These are phyloP conservation scores for Talaromyces sp. DNA, from an alignment of 2,329 filamentous ascomycete species.

Conservation along the genomic window DNA sequence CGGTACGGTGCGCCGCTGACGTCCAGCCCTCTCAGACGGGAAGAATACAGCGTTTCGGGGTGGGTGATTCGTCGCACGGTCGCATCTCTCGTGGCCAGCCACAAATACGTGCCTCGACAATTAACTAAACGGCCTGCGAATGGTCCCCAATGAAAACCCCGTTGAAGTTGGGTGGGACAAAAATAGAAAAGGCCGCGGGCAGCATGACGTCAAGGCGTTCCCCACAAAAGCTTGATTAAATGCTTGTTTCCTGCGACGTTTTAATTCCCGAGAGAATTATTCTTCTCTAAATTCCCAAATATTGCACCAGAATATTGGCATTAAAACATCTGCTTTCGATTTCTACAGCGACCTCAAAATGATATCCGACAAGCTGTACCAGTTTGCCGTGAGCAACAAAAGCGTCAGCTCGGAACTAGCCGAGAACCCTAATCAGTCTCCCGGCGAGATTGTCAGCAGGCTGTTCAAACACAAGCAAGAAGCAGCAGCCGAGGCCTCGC, in stretches of 20 bases:
- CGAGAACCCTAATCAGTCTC: constrained; percentile 50
- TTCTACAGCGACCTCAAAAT: background rate
- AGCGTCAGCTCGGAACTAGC: constrained; percentile 60
- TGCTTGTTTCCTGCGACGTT: background rate
- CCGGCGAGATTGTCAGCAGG: constrained; percentile 54
- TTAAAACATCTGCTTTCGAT: background rate
- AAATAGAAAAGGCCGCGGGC: background rate
- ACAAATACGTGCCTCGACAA: background rate
- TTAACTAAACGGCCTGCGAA: background rate
- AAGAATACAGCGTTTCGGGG: background rate
- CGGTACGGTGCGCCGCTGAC: background rate
- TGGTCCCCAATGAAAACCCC: background rate
- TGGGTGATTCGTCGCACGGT: background rate
- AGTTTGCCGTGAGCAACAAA: constrained; percentile 51
- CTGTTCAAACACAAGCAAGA: constrained; percentile 46
- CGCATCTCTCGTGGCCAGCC: background rate
- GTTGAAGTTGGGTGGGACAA: background rate
- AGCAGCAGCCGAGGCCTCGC: constrained; percentile 26
- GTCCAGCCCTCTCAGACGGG: background rate
- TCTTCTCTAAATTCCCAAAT: background rate
- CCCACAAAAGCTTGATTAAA: constrained; percentile 17
- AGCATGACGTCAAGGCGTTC: constrained; percentile 14
- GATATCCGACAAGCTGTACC: constrained; percentile 34
- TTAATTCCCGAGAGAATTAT: background rate
- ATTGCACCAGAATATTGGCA: background rate